These are phyloP conservation scores for Anethum foeniculum DNA, from an alignment of 140 eudicot species.

Conservation along the genomic window DNA sequence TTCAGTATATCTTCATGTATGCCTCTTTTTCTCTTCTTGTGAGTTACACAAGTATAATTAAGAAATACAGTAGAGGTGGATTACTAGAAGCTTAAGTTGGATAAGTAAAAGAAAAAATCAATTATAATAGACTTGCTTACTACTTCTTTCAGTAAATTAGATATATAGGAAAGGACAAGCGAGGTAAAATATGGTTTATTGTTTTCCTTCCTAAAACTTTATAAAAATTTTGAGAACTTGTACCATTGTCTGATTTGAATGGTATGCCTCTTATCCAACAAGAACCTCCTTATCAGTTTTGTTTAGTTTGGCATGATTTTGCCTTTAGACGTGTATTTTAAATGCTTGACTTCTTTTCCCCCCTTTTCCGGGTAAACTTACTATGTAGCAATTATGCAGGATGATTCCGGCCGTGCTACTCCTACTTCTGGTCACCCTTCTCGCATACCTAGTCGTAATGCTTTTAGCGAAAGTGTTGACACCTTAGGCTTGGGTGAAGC, in stretches of 20 bases:
- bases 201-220: background rate
- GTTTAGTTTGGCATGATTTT: background rate
- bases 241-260: background rate
- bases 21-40: background rate
- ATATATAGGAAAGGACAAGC: background rate
- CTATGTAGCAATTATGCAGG: slow-evolving; percentile 32
- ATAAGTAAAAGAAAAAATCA: background rate
- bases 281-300: too few species aligned
- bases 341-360: background rate
- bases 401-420: slow-evolving; percentile 55
- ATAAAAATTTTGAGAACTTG: background rate
- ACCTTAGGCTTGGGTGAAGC: slow-evolving; percentile 33
- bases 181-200: background rate
- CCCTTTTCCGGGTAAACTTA: slow-evolving; percentile 6
- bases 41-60: background rate
- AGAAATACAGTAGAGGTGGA: background rate
- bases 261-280: too few species aligned
- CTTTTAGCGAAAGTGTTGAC: slow-evolving; percentile 48
- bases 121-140: background rate
- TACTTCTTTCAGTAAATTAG: background rate
- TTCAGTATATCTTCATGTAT: background rate
- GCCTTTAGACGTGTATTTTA: background rate
- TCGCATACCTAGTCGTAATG: slow-evolving; percentile 77
- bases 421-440: slow-evolving; percentile 73
- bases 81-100: background rate